Evolutionary conservation across 495 filamentous ascomycete genomes (phyloP).

Genomic region (Podospora australis): DNA sequence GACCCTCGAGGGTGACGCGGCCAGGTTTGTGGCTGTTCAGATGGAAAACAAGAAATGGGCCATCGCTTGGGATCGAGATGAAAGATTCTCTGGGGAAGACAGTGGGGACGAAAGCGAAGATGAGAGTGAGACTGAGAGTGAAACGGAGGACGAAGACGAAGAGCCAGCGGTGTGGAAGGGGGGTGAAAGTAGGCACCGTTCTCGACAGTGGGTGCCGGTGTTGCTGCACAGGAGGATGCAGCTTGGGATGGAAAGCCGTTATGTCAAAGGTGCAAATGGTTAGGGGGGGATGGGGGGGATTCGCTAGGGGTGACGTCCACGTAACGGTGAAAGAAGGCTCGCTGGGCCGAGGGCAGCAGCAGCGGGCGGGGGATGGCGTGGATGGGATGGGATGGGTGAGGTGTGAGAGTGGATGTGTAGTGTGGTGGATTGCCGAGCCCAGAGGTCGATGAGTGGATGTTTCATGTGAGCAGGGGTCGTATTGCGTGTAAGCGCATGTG

Average conservation of each 20-base stretch:
- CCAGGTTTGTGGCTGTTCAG: conserved; percentile 37
- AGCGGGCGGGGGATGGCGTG: neutral
- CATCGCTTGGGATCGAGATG: conserved; percentile 38
- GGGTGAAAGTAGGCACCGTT: neutral
- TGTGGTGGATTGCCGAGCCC: neutral
- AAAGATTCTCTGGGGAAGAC: conserved; percentile 19
- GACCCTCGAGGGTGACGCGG: conserved; percentile 40
- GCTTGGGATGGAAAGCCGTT: conserved; percentile 36
- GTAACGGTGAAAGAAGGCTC: neutral
- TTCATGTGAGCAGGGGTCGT: conserved; percentile 3
- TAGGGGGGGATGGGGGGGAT: conserved; percentile 18
- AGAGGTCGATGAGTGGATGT: too few species aligned
- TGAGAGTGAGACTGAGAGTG: conserved; percentile 4
- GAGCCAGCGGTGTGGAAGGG: conserved; percentile 10
- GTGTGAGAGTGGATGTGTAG: neutral
- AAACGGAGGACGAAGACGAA: conserved; percentile 24
- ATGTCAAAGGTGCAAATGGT: conserved; percentile 29
- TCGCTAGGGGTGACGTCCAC: neutral
- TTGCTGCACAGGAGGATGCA: conserved; percentile 25
- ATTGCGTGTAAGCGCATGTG: neutral
- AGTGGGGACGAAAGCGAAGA: conserved; percentile 22
- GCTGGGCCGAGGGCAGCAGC: neutral
- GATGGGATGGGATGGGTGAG: neutral
- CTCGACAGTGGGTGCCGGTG: conserved; percentile 23
- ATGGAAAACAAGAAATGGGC: conserved; percentile 40